A percentile compares a stretch with the other conserved stretches of the same genome.
Evolutionary conservation across 768 basidiomycete species (phyloP).

Genomic region (Chalciporus piperatus): DNA sequence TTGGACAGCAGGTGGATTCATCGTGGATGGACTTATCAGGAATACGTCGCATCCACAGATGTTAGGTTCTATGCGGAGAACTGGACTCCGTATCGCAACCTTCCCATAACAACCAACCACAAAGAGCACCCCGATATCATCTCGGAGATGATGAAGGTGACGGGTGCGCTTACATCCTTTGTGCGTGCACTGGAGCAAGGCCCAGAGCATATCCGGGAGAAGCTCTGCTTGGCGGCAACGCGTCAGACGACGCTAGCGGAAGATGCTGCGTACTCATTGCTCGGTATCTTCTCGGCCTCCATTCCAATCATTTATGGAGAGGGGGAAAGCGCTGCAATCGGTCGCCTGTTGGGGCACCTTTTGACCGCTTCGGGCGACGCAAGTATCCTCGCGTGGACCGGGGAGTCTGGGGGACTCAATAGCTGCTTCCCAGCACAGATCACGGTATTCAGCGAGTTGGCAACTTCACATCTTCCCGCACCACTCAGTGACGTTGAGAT

Average conservation of each 20-base stretch:
- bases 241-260: conserved; percentile 4
- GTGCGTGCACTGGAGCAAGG: no score
- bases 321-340: not conserved
- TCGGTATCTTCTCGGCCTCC: not conserved
- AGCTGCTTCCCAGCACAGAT: conserved; percentile 1
- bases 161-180: no score
- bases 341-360: conserved; percentile 4
- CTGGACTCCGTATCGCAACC: conserved; percentile 5
- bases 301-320: not conserved
- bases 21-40: conserved; percentile 5
- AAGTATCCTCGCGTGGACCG: conserved; percentile 2
- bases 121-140: no score
- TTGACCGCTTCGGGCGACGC: not conserved
- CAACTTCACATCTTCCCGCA: not conserved
- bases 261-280: not conserved
- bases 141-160: no score
- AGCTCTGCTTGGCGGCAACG: not conserved
- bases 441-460: not conserved
- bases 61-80: conserved; percentile 10
- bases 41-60: conserved; percentile 11
- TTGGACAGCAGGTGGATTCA: conserved; percentile 2
- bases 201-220: no score
- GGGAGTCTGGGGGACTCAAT: not conserved
- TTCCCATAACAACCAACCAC: not conserved
- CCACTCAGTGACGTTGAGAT: not conserved